Evolutionary conservation across 2,329 filamentous ascomycete species (phyloP).

Genomic region (Truncatella angustata): DNA sequence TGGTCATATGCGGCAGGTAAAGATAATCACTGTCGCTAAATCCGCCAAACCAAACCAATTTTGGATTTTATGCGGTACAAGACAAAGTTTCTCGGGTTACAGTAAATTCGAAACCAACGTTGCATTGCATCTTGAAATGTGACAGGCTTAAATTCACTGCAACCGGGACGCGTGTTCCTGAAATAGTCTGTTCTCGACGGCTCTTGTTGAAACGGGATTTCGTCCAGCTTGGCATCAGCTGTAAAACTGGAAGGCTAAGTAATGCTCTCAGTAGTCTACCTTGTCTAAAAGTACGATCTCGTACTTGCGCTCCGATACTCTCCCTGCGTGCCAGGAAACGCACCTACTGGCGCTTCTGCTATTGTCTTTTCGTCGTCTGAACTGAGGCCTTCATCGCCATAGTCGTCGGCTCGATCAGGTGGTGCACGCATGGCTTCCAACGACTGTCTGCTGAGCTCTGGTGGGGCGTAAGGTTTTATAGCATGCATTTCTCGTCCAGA

Average conservation of each 20-base stretch:
- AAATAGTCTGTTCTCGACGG: too few relatives aligned
- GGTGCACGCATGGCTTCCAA: slow-evolving; percentile 61
- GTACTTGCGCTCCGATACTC: slow-evolving; percentile 25
- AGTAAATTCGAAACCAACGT: too few relatives aligned
- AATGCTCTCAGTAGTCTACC: not conserved
- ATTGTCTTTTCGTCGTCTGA: slow-evolving; percentile 41
- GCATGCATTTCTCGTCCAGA: slow-evolving; percentile 84
- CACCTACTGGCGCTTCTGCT: slow-evolving; percentile 23
- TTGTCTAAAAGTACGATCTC: slow-evolving; percentile 29
- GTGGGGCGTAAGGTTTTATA: slow-evolving; percentile 65
- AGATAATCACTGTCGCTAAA: too few relatives aligned
- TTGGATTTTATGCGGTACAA: too few relatives aligned
- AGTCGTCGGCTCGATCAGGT: slow-evolving; percentile 44
- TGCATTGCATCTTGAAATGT: too few relatives aligned
- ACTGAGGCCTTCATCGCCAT: slow-evolving; percentile 35
- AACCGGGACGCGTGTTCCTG: too few relatives aligned
- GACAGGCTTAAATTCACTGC: too few relatives aligned
- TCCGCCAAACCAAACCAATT: too few relatives aligned
- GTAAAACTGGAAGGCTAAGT: too few relatives aligned
- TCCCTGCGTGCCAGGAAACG: slow-evolving; percentile 24
- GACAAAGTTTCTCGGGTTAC: too few relatives aligned
- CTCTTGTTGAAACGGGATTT: not conserved
- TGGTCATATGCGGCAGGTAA: too few relatives aligned
- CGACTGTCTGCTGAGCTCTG: slow-evolving; percentile 60
- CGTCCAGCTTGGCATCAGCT: not conserved